A percentile compares a stretch with the other conserved stretches of the same genome.
phyloP scores from a whole-genome alignment of 176 grass and related monocot species.

The Pontederia paniculata region DNA sequence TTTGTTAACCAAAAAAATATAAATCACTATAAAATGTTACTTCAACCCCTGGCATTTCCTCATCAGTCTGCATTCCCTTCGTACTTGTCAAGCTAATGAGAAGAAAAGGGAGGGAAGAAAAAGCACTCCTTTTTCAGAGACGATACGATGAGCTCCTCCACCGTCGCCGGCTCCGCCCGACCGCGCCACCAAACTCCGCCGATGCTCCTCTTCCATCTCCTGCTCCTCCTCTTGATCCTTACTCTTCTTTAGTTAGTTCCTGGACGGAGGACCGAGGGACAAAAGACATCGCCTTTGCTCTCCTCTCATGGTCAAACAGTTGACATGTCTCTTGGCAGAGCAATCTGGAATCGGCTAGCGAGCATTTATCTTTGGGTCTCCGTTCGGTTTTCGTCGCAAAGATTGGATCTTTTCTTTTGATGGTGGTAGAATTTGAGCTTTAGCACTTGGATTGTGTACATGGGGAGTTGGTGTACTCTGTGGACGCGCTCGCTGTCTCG shows the following conservation, averaged over 20 bases:
- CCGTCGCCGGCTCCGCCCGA: neutral
- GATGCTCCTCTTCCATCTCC: conserved; percentile 6
- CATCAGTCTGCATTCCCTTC: too few relatives aligned
- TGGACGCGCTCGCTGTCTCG: too few relatives aligned
- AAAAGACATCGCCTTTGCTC: neutral
- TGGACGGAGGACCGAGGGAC: neutral
- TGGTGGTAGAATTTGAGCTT: conserved; percentile 3
- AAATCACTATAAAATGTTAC: too few relatives aligned
- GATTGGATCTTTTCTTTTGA: conserved; percentile 12
- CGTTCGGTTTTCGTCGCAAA: neutral
- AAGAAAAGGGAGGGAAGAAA: too few relatives aligned
- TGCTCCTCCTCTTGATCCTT: conserved; percentile 18
- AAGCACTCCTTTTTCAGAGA: neutral
- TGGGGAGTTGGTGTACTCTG: neutral
- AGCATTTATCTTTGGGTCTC: neutral
- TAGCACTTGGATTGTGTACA: conserved; percentile 6
- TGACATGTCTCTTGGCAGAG: conserved; percentile 11
- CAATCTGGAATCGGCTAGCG: conserved; percentile 24
- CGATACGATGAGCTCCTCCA: conserved; percentile 1
- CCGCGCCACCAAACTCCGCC: conserved; percentile 1
- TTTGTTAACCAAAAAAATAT: too few relatives aligned
- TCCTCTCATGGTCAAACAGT: conserved; percentile 18
- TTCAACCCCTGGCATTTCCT: too few relatives aligned
- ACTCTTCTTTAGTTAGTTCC: conserved; percentile 18
- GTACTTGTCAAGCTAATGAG: too few relatives aligned